Evolutionary conservation across 805 yeast genomes (phyloP).

Genomic region (Candida succiphila): DNA sequence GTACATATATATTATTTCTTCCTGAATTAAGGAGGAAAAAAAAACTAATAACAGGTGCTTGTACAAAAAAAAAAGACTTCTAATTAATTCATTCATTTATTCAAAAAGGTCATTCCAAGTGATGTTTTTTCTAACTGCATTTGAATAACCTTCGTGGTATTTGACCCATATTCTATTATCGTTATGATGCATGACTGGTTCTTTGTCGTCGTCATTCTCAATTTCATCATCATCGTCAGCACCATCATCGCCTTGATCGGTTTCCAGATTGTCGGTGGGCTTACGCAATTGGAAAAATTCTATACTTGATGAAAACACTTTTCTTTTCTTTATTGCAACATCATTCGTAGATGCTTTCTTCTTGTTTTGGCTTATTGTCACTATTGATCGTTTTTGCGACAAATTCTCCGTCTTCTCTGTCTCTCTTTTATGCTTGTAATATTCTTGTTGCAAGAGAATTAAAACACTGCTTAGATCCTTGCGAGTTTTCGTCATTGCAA

Average conservation of each 20-base stretch:
- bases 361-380: not conserved
- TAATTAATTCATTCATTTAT: too few species aligned
- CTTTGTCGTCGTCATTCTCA: slow-evolving; percentile 6
- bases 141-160: slow-evolving; percentile 84
- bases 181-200: slow-evolving; percentile 12
- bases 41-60: too few species aligned
- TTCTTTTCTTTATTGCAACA: slow-evolving; percentile 1
- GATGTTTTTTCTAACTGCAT: slow-evolving; percentile 80
- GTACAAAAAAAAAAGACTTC: too few species aligned
- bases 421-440: too few species aligned
- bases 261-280: slow-evolving; percentile 10
- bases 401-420: not conserved
- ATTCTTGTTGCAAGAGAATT: too few species aligned
- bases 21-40: too few species aligned
- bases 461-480: too few species aligned
- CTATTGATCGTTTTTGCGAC: slow-evolving; percentile 1
- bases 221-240: slow-evolving; percentile 3
- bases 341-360: slow-evolving; percentile 4
- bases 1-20: too few species aligned
- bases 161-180: slow-evolving; percentile 67
- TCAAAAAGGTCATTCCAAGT: slow-evolving; percentile 62
- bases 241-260: slow-evolving; percentile 5
- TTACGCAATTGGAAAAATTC: slow-evolving; percentile 38
- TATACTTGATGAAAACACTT: slow-evolving; percentile 13
- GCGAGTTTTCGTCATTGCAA: too few species aligned